Evolutionary conservation across 78 protist genomes (phyloP), one percentile per base, ranked within the genome.

Genomic region (Capsaspora owczarzaki): DNA sequence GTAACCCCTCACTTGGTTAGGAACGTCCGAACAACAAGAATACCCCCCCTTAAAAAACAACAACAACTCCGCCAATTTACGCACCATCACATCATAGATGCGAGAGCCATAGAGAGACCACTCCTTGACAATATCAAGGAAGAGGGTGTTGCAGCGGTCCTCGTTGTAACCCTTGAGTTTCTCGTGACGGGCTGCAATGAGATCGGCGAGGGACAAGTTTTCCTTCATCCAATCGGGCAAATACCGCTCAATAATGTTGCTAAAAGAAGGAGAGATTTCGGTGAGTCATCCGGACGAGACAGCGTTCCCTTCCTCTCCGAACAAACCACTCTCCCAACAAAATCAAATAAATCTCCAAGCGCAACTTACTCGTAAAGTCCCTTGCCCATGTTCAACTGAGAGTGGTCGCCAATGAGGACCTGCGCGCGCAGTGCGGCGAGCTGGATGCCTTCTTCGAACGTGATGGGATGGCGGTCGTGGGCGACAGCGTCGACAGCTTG

Each of bases 371-470:
- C 25, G 66, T 56, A 56, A 2, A 16, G 20, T 16, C 66, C 66
- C 66, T 56, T 16, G 66, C 66, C 66, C 66, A 56, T 56, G 33
- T 56, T 56, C 33, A 16, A 16, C 66, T 25, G 12, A 29, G 12
- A 16, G 20, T 4, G 29, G 61, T 74, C 61, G 63, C 78, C 78
- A 12, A 74, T 5, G 23, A 46, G 63, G 0, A 74, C 63, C 41
- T 74, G 78, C 46, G 78, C 78, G 6, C 78, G 78, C 61, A 74
- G 61, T 8, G 44, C 78, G 31, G 63, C 40, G 20, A 74, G 78
- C 10, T 74, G 35, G 6, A n/a, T 42, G 38, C 63, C 61, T 44
- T 74, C 78, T 25, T 43, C 35, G 38, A 3, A n/a, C 27, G 63
- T 46, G 63, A 74, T 44, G 33, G 78, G 78, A 61, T 20, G 33